Evolutionary conservation across 2,329 filamentous ascomycete species (phyloP).

Genomic region (Claviceps spartinae): DNA sequence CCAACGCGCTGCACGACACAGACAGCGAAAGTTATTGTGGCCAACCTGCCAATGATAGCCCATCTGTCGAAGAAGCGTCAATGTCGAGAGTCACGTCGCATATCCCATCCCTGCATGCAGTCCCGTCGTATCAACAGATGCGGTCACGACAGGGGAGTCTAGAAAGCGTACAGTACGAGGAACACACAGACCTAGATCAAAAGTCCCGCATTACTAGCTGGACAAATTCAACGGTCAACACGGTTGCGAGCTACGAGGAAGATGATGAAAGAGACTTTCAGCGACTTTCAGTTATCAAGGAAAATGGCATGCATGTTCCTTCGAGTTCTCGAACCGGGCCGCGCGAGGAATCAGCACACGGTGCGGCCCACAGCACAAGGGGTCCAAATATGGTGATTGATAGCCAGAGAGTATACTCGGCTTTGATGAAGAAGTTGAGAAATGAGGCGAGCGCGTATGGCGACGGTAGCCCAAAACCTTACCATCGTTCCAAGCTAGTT

Average conservation of each 20-base stretch:
- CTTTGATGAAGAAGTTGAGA: constrained; percentile 43
- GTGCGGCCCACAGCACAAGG: constrained; percentile 6
- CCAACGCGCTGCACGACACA: constrained; percentile 9
- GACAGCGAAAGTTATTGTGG: constrained; percentile 18
- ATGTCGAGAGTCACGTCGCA: constrained; percentile 35
- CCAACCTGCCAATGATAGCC: constrained; percentile 20
- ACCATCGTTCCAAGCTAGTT: not conserved
- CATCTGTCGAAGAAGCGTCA: constrained; percentile 26
- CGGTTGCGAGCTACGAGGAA: constrained; percentile 30
- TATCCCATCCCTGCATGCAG: constrained; percentile 35
- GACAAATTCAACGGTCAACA: constrained; percentile 49
- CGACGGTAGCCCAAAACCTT: constrained; percentile 3
- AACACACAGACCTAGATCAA: constrained; percentile 29
- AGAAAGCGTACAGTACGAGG: constrained; percentile 31
- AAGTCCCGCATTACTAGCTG: constrained; percentile 60
- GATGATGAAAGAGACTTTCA: constrained; percentile 36
- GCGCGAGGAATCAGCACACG: not conserved
- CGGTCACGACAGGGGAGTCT: constrained; percentile 42
- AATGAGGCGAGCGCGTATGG: constrained; percentile 19
- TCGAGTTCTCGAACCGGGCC: constrained; percentile 18
- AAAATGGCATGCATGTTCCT: constrained; percentile 30
- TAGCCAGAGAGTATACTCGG: constrained; percentile 48
- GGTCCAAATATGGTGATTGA: constrained; percentile 25
- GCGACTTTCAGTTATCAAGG: constrained; percentile 51
- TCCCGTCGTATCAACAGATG: constrained; percentile 31